phyloP scores from a whole-genome alignment of 2,329 filamentous ascomycete species.

The Sclerotinia borealis region DNA sequence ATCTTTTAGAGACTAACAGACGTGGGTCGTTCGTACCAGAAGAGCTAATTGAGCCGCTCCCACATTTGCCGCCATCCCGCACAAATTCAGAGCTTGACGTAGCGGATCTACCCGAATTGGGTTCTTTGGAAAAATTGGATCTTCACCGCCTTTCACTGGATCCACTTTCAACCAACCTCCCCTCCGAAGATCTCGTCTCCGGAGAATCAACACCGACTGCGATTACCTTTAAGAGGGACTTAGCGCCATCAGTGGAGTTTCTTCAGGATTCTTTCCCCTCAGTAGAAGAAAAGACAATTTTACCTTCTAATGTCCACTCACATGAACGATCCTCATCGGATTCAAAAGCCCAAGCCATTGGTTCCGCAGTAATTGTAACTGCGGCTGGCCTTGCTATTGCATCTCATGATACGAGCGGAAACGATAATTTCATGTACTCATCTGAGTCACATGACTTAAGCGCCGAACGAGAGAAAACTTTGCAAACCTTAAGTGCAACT shows the following conservation, averaged over 20 bases:
- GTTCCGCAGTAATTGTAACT: slow-evolving; percentile 16
- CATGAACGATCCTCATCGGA: slow-evolving; percentile 8
- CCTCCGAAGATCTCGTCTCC: slow-evolving; percentile 49
- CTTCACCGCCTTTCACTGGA: slow-evolving; percentile 12
- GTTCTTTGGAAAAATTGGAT: slow-evolving; percentile 4
- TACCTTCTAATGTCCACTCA: slow-evolving; percentile 2
- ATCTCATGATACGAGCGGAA: slow-evolving; percentile 25
- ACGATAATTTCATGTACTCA: slow-evolving; percentile 12
- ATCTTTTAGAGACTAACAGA: slow-evolving; percentile 59
- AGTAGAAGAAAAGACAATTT: not conserved
- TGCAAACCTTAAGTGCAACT: slow-evolving; percentile 17
- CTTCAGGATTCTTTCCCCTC: slow-evolving; percentile 7
- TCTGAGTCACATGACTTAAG: slow-evolving; percentile 12
- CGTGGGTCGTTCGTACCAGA: slow-evolving; percentile 20
- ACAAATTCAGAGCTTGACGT: slow-evolving; percentile 36
- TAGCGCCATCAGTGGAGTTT: slow-evolving; percentile 11
- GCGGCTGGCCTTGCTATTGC: slow-evolving; percentile 23
- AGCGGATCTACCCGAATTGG: slow-evolving; percentile 9
- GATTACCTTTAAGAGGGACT: slow-evolving; percentile 30
- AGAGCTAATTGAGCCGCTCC: slow-evolving; percentile 36
- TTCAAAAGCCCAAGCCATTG: slow-evolving; percentile 19
- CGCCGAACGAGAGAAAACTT: slow-evolving; percentile 15
- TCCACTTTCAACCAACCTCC: slow-evolving; percentile 33
- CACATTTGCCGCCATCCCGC: slow-evolving; percentile 45
- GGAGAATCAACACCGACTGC: slow-evolving; percentile 65